Evolutionary conservation across 257 asterid genomes (phyloP).

Genomic region (Haberlea rhodopensis): DNA sequence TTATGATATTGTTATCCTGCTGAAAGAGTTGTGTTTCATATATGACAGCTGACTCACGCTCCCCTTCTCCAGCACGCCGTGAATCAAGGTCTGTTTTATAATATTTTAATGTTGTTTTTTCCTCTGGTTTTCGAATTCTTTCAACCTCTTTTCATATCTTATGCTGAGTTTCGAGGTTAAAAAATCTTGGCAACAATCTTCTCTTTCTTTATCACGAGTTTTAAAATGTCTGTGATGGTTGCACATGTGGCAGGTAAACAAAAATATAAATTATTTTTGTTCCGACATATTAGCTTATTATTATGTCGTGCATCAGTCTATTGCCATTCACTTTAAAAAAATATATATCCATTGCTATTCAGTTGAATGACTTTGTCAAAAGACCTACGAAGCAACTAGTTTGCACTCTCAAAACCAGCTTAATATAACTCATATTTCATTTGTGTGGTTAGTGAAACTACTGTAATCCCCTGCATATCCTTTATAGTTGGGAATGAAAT

Average conservation of each 20-base stretch:
- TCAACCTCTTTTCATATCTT: background rate
- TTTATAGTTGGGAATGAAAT: background rate
- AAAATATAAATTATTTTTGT: background rate
- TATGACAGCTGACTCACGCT: conserved; percentile 77
- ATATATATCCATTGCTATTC: too few relatives aligned
- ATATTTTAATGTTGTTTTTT: background rate
- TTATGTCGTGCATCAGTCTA: background rate
- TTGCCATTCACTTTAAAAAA: too few relatives aligned
- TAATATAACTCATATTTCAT: too few relatives aligned
- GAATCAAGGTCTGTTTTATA: conserved; percentile 60
- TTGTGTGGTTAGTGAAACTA: background rate
- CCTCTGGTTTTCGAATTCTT: background rate
- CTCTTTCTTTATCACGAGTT: background rate
- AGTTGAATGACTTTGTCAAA: background rate
- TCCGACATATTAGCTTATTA: background rate
- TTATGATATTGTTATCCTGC: conserved; percentile 11
- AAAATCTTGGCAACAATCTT: background rate
- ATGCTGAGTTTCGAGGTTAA: background rate
- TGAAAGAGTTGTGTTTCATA: conserved; percentile 21
- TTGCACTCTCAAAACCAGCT: background rate
- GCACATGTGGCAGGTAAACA: background rate
- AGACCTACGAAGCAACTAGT: background rate
- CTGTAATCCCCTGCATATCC: background rate
- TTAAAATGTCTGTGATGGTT: background rate
- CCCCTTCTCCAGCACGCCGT: conserved; percentile 65